Conservation (phyloP, 345 rosid genomes). For the Populus tremula region DNA sequence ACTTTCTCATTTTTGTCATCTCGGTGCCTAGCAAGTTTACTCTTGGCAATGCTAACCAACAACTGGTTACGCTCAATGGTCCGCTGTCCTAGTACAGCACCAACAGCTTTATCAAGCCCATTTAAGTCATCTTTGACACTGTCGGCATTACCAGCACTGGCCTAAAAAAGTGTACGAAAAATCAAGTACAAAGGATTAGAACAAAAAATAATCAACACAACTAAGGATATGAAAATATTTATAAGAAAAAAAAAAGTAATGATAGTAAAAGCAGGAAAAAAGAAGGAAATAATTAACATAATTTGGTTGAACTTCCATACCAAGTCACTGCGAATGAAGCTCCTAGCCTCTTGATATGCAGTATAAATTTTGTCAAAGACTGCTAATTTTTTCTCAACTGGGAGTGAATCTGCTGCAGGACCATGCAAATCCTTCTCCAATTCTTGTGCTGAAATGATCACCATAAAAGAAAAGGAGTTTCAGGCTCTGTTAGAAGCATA, state of each 20-base stretch:
- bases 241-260: not conserved
- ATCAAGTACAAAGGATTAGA: slow-evolving; percentile 1
- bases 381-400: slow-evolving; percentile 75
- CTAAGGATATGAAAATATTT: not conserved
- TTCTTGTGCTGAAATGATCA: slow-evolving; percentile 76
- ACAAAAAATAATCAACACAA: slow-evolving; percentile 10
- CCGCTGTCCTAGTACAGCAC: slow-evolving; percentile 81
- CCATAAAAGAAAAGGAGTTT: slow-evolving; percentile 3
- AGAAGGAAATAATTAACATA: not conserved
- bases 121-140: slow-evolving; percentile 83
- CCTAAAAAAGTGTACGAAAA: slow-evolving; percentile 45
- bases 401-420: slow-evolving; percentile 57
- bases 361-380: slow-evolving; percentile 83
- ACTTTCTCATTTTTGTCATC: slow-evolving; percentile 88
- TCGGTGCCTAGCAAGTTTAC: slow-evolving; percentile 72
- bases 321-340: slow-evolving; percentile 88
- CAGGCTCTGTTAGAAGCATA: not conserved
- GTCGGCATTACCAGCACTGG: slow-evolving; percentile 88
- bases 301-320: slow-evolving; percentile 36
- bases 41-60: slow-evolving; percentile 81
- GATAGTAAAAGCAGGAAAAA: slow-evolving; percentile 3
- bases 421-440: slow-evolving; percentile 94
- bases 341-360: slow-evolving; percentile 92
- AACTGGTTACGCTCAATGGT: slow-evolving; percentile 93
- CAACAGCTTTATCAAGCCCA: slow-evolving; percentile 97